Evolutionary conservation across 768 basidiomycete species (phyloP), one percentile per base, ranked within the genome.

Genomic region (Exsudoporus frostii): DNA sequence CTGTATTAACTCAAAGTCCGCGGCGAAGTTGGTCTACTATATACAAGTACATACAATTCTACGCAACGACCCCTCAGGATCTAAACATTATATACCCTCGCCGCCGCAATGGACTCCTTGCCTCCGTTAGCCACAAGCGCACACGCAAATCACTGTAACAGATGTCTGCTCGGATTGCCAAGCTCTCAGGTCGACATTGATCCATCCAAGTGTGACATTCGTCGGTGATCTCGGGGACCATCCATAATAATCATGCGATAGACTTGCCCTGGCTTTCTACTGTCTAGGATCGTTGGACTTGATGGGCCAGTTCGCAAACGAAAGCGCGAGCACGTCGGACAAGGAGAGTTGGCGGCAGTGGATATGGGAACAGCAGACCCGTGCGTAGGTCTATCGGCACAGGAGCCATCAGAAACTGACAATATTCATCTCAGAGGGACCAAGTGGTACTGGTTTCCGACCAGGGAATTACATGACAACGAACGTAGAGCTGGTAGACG

Each of bases 191-290:
- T 80, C 42, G 82, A 86, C 40, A 66, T 83, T 44, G 93, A 96
- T 72, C 74, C 83, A 27, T 87, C 86, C 45, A 80, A 89, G 92
- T 89, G 52, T 61, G 71, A 51, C 39, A 19, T 61, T 58, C 52
- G 42, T 49, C 46, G 48, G 38, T 53, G 55, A 60, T 60, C 32
- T 58, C 45, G 29, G 17, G 49, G 43, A 45, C 58, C 55, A 51
- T 32, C 43, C 40, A 45, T 59, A 27, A 58, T 49, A 30, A 55
- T 47, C 34, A 45, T 54, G 19, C 41, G 20, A 50, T 58, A 97
- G 95, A 63, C 74, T 96, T 64, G 91, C 90, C 5, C 66, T 97
- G 45, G 85, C 79, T 17, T 98, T 93, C 74, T 99, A 98, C 67
- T 92, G 89, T 60, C 73, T 98, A 19, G 88, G 92, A 0, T 79